Conservation (phyloP, 2,329 filamentous ascomycete genomes). For the Fusarium pilosicola region DNA sequence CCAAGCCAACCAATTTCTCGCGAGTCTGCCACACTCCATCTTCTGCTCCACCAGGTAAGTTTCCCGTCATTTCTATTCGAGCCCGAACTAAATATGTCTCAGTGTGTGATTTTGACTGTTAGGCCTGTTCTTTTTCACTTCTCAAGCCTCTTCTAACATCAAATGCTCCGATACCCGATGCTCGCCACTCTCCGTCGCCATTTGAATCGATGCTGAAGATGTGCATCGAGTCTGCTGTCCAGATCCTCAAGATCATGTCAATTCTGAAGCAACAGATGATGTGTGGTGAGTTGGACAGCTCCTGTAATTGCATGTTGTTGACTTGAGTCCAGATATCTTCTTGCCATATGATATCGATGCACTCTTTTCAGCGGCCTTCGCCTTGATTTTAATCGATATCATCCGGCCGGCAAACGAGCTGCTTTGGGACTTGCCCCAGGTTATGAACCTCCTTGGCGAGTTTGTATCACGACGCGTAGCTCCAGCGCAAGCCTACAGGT, state of each 20-base stretch:
- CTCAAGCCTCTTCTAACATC: constrained; percentile 21
- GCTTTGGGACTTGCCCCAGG: constrained; percentile 35
- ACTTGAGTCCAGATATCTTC: constrained; percentile 24
- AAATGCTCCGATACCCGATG: not conserved
- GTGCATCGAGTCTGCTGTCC: constrained; percentile 32
- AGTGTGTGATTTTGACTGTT: constrained; percentile 36
- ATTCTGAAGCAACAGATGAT: constrained; percentile 33
- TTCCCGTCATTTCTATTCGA: rapidly evolving
- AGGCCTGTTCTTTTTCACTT: constrained; percentile 33
- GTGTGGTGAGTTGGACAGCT: constrained; percentile 9
- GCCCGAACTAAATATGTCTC: not conserved
- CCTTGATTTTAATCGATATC: constrained; percentile 32
- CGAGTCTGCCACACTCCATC: constrained; percentile 32
- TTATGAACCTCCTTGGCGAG: constrained; percentile 29
- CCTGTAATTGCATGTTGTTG: not conserved
- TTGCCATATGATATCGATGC: constrained; percentile 36
- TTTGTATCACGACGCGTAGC: constrained; percentile 30
- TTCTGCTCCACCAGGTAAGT: constrained; percentile 31
- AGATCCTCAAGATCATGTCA: constrained; percentile 33
- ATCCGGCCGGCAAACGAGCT: constrained; percentile 31
- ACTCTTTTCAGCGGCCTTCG: constrained; percentile 33
- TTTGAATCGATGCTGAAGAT: constrained; percentile 37
- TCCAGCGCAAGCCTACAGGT: constrained; percentile 30
- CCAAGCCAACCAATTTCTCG: constrained; percentile 24
- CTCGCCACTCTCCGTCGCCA: constrained; percentile 11